These are phyloP conservation scores for Microstegium vimineum DNA, from an alignment of 176 grass and related monocot species.

Conservation along the genomic window DNA sequence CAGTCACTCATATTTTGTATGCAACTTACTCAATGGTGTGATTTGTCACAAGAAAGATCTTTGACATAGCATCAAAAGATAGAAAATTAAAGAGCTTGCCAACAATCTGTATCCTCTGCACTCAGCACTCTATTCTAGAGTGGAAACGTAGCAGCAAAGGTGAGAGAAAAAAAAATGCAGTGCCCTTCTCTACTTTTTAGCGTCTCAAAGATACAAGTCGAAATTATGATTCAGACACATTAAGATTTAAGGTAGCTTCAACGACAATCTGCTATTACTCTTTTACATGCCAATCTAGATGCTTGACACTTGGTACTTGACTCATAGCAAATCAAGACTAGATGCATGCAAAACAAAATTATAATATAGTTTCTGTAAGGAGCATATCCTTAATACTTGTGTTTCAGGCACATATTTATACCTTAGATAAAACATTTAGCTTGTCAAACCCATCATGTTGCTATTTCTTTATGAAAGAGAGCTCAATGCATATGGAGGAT, in stretches of 20 bases:
- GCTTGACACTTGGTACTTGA: not conserved
- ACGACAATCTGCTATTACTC: not conserved
- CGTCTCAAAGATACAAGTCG: not conserved
- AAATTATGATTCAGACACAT: not conserved
- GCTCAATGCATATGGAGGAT: not conserved
- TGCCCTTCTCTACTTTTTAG: not conserved
- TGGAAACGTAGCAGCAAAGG: not conserved
- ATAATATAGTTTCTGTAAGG: not conserved
- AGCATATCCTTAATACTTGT: not conserved
- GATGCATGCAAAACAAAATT: not conserved
- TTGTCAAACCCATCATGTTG: not conserved
- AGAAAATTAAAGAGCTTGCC: not conserved
- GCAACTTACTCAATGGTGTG: not conserved
- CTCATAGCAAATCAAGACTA: not conserved
- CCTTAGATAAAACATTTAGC: not conserved
- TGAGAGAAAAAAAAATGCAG: not conserved
- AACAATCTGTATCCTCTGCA: not conserved
- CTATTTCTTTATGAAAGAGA: conserved; percentile 1
- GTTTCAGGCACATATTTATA: not conserved
- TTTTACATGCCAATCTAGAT: not conserved
- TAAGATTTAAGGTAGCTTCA: not conserved
- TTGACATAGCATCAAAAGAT: not conserved
- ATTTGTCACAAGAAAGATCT: not conserved
- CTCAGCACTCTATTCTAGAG: not conserved
- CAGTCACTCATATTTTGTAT: not conserved